Percentiles rank a stretch among this genome's conserved stretches.
phyloP scores from a whole-genome alignment of 345 rosid species.

The Eucalyptus polybractea region DNA sequence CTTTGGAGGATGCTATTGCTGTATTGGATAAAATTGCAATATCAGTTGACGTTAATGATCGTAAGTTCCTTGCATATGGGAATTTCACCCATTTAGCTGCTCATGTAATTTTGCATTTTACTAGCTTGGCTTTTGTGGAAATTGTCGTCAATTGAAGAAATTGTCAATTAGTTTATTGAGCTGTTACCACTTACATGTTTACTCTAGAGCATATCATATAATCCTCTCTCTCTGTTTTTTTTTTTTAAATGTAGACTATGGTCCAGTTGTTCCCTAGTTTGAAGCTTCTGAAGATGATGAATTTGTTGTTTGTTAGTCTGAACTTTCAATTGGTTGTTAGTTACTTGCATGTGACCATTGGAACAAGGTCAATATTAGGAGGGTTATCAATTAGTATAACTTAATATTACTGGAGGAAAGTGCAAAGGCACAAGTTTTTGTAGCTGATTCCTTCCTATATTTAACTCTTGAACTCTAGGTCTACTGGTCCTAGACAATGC shows the following conservation, averaged over 20 bases:
- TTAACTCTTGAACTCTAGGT: neutral
- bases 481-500: neutral
- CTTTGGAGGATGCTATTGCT: constrained; percentile 85
- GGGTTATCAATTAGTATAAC: neutral
- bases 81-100: neutral
- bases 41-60: constrained; percentile 67
- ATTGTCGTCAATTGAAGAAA: neutral
- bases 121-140: neutral
- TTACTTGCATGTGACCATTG: neutral
- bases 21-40: constrained; percentile 93
- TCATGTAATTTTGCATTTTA: neutral
- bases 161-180: neutral
- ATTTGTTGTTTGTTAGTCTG: neutral
- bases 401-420: neutral
- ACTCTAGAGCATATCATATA: neutral
- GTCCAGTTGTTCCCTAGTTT: neutral
- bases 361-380: neutral
- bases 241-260: neutral
- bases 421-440: neutral
- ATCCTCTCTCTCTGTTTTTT: neutral
- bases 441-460: neutral
- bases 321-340: neutral
- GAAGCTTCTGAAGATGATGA: neutral
- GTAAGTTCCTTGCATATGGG: constrained; percentile 25
- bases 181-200: neutral